Evolutionary conservation across 208 protist genomes (phyloP), one percentile per base, ranked within the genome.

Genomic region (Leishmania tarentolae): DNA sequence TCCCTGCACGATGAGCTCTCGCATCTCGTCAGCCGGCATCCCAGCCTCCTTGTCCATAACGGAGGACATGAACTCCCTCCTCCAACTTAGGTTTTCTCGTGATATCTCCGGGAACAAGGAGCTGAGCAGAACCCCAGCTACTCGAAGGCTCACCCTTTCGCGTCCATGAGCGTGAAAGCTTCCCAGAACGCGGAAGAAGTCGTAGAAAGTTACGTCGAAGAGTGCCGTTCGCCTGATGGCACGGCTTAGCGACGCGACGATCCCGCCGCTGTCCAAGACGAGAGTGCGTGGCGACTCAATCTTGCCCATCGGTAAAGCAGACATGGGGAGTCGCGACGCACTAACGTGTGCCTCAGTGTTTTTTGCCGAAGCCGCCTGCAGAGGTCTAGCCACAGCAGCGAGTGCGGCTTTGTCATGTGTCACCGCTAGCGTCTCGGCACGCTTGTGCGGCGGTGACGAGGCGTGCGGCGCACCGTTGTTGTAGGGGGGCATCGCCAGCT

Each of bases 121-220:
- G 19, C 71, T 24, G 28, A 85, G 53, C 81, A 85, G 46, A 1
- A 72, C 72, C 15, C 35, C 24, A 11, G 70, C 81, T 15, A 69
- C 71, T 7, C 59, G 68, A 28, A 46, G n/a, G 13, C 52, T 73
- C 8, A 85, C 44, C 47, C 56, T n/a, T 52, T 84, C 75, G 61
- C 17, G 6, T 35, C 69, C 80, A 0, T 47, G 40, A 1, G 47
- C 50, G 11, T 76, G 6, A 46, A 52, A 56, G 28, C 81, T 84
- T 52, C 85, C 85, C 7, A 88, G 75, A 0, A 65, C 47, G 42
- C 75, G 65, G 42, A 83, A 88, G 69, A 83, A 88, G 70, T 88
- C 85, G 70, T 82, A 81, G 50, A 82, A 76, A 1, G 53, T 44
- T 4, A 76, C 4, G 7, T 53, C 56, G 46, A 85, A 82, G 7